Percentiles rank a stretch among this genome's conserved stretches.
Conservation (phyloP, 768 basidiomycete species). For the Leccinum disarticulatum region DNA sequence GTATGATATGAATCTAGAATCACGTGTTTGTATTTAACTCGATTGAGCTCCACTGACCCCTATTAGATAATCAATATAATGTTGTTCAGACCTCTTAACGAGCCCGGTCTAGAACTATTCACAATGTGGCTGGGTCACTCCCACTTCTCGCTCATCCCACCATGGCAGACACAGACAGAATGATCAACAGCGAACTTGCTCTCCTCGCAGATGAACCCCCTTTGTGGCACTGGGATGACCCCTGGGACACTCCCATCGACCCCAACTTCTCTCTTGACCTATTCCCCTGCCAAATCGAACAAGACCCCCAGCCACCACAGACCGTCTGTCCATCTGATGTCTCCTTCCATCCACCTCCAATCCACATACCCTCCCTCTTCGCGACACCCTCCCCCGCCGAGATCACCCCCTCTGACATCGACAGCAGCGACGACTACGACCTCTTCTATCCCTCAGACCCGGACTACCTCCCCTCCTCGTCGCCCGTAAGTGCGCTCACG, state of each 20-base stretch:
- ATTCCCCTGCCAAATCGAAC: neutral
- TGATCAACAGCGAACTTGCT: constrained; percentile 23
- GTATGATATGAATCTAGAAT: neutral
- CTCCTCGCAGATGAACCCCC: constrained; percentile 10
- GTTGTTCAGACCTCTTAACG: neutral
- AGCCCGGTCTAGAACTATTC: neutral
- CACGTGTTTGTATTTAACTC: neutral
- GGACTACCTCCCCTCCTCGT: constrained; percentile 17
- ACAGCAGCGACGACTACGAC: constrained; percentile 23
- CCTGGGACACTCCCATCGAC: constrained; percentile 8
- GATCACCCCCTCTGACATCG: constrained; percentile 12
- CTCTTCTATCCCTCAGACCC: constrained; percentile 24
- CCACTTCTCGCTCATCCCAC: neutral
- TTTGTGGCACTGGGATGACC: constrained; percentile 6
- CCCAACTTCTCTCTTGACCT: neutral
- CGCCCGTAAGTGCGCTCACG: neutral
- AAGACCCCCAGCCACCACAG: constrained; percentile 5
- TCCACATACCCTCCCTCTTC: constrained; percentile 7
- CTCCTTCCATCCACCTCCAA: neutral
- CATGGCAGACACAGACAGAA: constrained; percentile 28
- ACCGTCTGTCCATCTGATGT: constrained; percentile 30
- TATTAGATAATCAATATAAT: neutral
- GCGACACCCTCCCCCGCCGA: neutral
- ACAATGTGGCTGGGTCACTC: constrained; percentile 16
- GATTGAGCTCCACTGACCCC: neutral